phyloP scores from a whole-genome alignment of 495 filamentous ascomycete species.

The Penicillium goetzii region DNA sequence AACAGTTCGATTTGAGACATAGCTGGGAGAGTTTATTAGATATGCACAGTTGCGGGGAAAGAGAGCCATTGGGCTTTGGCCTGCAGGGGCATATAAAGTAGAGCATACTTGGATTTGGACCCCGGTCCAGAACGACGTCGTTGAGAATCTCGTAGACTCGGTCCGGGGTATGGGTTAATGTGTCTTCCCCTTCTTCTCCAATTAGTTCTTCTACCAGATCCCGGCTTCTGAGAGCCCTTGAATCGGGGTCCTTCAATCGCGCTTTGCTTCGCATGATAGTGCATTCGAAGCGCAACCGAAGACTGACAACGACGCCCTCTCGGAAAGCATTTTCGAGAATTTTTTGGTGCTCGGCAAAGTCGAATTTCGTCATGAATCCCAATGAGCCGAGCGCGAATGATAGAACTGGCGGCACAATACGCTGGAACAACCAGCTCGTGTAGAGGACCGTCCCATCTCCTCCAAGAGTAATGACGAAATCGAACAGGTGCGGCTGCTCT shows the following conservation, averaged over 20 bases:
- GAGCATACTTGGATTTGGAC: conserved; percentile 80
- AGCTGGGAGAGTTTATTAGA: conserved; percentile 52
- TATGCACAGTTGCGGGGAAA: not conserved
- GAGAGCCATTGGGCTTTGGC: not conserved
- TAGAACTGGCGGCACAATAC: conserved; percentile 91
- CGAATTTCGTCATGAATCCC: conserved; percentile 95
- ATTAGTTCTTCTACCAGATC: conserved; percentile 91
- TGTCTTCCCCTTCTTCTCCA: conserved; percentile 78
- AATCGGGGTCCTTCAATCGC: conserved; percentile 31
- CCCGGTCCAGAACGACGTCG: conserved; percentile 87
- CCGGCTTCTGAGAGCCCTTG: conserved; percentile 36
- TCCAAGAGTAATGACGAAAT: conserved; percentile 93
- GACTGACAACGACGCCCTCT: conserved; percentile 85
- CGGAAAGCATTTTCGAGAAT: conserved; percentile 73
- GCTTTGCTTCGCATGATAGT: conserved; percentile 86
- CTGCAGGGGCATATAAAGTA: conserved; percentile 4
- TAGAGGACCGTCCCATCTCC: conserved; percentile 96
- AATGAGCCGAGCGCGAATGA: conserved; percentile 90
- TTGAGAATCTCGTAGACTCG: conserved; percentile 88
- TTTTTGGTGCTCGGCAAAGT: conserved; percentile 73
- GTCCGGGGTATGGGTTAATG: conserved; percentile 79
- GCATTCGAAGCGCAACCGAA: conserved; percentile 88
- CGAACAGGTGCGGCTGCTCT: conserved; percentile 81
- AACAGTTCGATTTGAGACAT: conserved; percentile 90
- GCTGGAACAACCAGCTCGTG: conserved; percentile 94